Percentiles rank a stretch among this genome's conserved stretches.
phyloP scores from a whole-genome alignment of 2,329 filamentous ascomycete species.

The Talaromyces sp. region DNA sequence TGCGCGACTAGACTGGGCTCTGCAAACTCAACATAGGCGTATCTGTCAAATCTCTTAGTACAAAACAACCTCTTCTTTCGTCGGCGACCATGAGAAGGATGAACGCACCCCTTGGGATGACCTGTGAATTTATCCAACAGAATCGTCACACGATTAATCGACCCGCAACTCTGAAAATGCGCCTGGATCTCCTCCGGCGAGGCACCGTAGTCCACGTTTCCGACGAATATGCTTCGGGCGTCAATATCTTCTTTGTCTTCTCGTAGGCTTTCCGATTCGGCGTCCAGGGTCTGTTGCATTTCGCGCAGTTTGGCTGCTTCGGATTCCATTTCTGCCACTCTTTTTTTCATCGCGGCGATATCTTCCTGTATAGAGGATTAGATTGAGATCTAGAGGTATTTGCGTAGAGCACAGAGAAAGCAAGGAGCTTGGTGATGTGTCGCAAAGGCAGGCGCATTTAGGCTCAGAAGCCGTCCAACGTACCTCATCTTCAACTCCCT shows the following conservation, averaged over 20 bases:
- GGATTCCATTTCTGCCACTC: conserved; percentile 86
- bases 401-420: not conserved
- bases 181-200: conserved; percentile 97
- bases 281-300: conserved; percentile 82
- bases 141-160: conserved; percentile 97
- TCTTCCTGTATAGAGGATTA: conserved; percentile 55
- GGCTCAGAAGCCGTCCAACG: not conserved
- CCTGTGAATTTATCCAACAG: conserved; percentile 97
- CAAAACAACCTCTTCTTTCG: not conserved
- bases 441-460: not conserved
- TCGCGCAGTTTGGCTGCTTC: conserved; percentile 81
- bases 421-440: not conserved
- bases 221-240: conserved; percentile 92
- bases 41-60: conserved; percentile 55
- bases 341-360: conserved; percentile 80
- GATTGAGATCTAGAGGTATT: not conserved
- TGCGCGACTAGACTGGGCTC: conserved; percentile 90
- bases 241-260: conserved; percentile 97
- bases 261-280: conserved; percentile 74
- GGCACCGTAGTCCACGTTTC: conserved; percentile 96
- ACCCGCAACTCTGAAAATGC: conserved; percentile 94
- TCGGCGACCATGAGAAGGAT: conserved; percentile 18
- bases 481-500: conserved; percentile 47
- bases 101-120: conserved; percentile 92
- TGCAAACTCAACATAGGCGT: conserved; percentile 97